Conservation (phyloP, 441 rosid genomes). For the Populus hybrid region DNA sequence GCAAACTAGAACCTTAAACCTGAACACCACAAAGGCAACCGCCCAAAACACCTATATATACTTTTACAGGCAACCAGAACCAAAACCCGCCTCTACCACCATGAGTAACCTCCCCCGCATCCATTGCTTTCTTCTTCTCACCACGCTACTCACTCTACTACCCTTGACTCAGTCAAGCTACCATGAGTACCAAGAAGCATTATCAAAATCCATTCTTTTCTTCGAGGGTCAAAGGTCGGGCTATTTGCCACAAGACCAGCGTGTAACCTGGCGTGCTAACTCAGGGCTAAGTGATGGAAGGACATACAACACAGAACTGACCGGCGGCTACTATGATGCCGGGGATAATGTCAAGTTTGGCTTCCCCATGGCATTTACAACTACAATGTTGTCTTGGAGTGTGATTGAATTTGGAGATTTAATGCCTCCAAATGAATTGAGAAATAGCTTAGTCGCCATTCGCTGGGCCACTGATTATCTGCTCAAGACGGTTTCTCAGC, state of each 20-base stretch:
- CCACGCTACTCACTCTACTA: neutral
- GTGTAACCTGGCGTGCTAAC: slow-evolving; percentile 60
- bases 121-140: neutral
- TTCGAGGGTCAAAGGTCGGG: slow-evolving; percentile 97
- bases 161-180: slow-evolving; percentile 27
- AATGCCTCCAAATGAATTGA: slow-evolving; percentile 66
- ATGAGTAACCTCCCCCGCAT: slow-evolving; percentile 14
- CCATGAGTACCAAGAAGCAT: slow-evolving; percentile 71
- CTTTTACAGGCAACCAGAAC: neutral
- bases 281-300: slow-evolving; percentile 80
- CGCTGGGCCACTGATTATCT: slow-evolving; percentile 84
- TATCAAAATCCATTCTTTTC: slow-evolving; percentile 84
- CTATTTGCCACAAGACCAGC: slow-evolving; percentile 63
- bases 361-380: slow-evolving; percentile 89
- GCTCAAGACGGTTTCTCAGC: slow-evolving; percentile 76
- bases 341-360: slow-evolving; percentile 90
- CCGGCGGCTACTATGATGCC: slow-evolving; percentile 93
- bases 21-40: neutral
- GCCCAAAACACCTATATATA: neutral
- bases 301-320: slow-evolving; percentile 58
- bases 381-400: slow-evolving; percentile 86
- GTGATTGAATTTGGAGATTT: slow-evolving; percentile 71
- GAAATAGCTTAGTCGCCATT: slow-evolving; percentile 61
- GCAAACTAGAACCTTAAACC: neutral
- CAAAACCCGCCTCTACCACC: neutral